phyloP scores from a whole-genome alignment of 1,284 basidiomycete species.

The Cryptococcus maquisensis region DNA sequence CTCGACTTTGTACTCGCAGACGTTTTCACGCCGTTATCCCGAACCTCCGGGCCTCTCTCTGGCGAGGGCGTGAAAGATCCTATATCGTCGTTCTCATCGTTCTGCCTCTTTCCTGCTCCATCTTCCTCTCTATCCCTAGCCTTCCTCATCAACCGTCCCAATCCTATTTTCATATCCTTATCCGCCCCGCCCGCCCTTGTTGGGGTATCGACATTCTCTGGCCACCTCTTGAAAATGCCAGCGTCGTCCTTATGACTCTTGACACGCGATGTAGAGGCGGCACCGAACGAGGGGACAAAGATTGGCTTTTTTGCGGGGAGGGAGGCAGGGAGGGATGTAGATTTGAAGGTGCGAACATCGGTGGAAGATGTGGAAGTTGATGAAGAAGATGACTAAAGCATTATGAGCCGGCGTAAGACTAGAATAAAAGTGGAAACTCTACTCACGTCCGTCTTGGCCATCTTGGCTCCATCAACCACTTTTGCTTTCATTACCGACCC shows the following conservation, averaged over 20 bases:
- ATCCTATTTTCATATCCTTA: background rate
- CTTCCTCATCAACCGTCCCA: background rate
- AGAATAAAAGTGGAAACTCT: background rate
- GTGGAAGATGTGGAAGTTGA: background rate
- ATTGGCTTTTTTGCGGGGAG: too few species aligned
- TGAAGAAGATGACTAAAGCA: constrained; percentile 6
- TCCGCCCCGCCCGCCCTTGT: too few species aligned
- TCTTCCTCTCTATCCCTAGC: background rate
- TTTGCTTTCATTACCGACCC: too few species aligned
- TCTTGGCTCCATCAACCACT: background rate
- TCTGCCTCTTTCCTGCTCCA: background rate
- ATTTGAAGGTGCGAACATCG: background rate
- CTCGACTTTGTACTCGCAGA: constrained; percentile 7
- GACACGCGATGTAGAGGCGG: too few species aligned
- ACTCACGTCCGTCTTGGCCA: background rate
- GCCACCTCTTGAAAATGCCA: background rate
- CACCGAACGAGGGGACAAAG: too few species aligned
- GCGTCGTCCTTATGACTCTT: too few species aligned
- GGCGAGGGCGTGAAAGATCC: constrained; percentile 6
- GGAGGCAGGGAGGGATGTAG: constrained; percentile 1
- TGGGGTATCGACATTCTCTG: background rate
- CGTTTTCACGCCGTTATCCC: background rate
- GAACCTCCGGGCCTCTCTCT: background rate
- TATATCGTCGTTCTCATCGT: background rate
- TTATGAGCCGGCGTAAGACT: too few species aligned